These are phyloP conservation scores for Harrya chromipes DNA, from an alignment of 768 basidiomycete species.

Conservation along the genomic window DNA sequence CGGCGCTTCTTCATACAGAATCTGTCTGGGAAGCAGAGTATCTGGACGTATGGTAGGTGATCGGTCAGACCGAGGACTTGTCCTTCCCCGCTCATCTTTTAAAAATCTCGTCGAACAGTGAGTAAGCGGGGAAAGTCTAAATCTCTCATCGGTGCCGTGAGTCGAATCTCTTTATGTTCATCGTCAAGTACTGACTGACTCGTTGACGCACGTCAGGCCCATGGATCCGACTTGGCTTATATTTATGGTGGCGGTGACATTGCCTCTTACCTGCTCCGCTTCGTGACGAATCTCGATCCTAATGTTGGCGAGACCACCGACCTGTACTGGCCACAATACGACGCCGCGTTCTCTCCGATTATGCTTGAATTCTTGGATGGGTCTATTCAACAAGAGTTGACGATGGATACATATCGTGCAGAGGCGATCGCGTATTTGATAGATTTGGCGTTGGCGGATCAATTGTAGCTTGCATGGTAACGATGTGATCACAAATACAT, in stretches of 20 bases:
- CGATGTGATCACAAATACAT: no score
- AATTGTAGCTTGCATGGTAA: background rate
- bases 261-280: conserved; percentile 33
- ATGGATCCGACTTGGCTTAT: conserved; percentile 42
- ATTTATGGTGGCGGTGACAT: conserved; percentile 42
- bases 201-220: conserved; percentile 29
- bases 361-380: conserved; percentile 42
- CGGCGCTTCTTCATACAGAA: conserved; percentile 44
- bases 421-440: conserved; percentile 37
- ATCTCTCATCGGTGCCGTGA: conserved; percentile 44
- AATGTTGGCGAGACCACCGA: conserved; percentile 33
- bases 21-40: conserved; percentile 36
- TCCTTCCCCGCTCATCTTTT: no score
- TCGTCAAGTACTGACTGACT: background rate
- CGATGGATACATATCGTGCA: conserved; percentile 42
- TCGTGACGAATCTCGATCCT: conserved; percentile 31
- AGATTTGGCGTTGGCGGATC: conserved; percentile 1
- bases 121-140: conserved; percentile 42
- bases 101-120: conserved; percentile 27
- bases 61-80: background rate
- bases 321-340: conserved; percentile 45
- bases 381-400: conserved; percentile 31
- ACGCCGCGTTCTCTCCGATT: conserved; percentile 25
- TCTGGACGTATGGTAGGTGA: conserved; percentile 31
- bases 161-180: conserved; percentile 4